These are phyloP conservation scores for Leucocoprinus sp. DNA, from an alignment of 768 basidiomycete species.

Conservation along the genomic window DNA sequence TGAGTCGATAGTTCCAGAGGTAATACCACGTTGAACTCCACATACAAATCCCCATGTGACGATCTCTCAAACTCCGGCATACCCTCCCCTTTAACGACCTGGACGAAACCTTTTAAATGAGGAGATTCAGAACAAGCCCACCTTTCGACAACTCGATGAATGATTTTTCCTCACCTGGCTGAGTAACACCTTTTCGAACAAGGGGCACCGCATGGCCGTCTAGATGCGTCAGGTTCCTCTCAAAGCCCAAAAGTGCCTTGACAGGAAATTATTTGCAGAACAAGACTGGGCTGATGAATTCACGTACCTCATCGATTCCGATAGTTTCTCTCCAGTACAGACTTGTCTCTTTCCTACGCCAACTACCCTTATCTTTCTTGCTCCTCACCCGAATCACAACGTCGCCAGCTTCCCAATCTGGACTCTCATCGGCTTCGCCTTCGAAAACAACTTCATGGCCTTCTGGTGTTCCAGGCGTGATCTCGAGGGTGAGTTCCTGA, in stretches of 20 bases:
- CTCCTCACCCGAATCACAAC: constrained; percentile 81
- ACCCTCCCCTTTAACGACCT: constrained; percentile 81
- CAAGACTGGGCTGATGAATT: background rate
- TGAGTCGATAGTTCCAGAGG: constrained; percentile 64
- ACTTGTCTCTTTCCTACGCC: constrained; percentile 83
- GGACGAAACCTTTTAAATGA: constrained; percentile 61
- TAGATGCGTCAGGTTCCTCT: constrained; percentile 83
- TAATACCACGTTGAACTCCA: constrained; percentile 91
- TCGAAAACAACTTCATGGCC: constrained; percentile 90
- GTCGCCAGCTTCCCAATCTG: constrained; percentile 95
- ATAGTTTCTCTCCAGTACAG: constrained; percentile 91
- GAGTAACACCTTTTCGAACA: constrained; percentile 73
- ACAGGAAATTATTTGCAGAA: background rate
- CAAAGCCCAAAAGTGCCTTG: constrained; percentile 95
- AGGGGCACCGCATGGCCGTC: constrained; percentile 78
- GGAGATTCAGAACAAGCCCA: background rate
- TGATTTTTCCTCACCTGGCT: constrained; percentile 57
- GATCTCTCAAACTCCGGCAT: constrained; percentile 66
- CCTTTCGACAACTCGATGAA: background rate
- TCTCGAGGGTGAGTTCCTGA: constrained; percentile 78
- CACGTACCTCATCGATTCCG: constrained; percentile 76
- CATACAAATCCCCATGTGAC: constrained; percentile 74
- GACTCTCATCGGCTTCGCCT: constrained; percentile 93
- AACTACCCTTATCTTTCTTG: constrained; percentile 69
- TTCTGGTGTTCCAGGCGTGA: constrained; percentile 85